phyloP scores from a whole-genome alignment of 2,329 filamentous ascomycete genomes.

The Fusarium mangiferae region DNA sequence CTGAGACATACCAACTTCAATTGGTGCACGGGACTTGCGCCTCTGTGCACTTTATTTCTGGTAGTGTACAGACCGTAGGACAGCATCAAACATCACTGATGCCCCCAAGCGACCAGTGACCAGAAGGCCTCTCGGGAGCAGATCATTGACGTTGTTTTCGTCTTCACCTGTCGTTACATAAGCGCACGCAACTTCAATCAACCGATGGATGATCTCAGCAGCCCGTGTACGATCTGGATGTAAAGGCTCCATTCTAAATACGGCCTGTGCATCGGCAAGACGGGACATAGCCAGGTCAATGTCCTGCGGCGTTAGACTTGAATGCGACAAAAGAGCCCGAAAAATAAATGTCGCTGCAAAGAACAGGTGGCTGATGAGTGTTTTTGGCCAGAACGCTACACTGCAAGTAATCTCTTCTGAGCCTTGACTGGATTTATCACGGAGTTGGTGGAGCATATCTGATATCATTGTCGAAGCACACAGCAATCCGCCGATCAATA shows the following conservation, averaged over 20 bases:
- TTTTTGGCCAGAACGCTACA: not conserved
- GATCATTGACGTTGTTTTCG: rapidly evolving
- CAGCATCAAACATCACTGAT: not conserved
- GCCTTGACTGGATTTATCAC: no score
- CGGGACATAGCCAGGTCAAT: not conserved
- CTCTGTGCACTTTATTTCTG: not conserved
- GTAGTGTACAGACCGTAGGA: not conserved
- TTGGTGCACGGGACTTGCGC: rapidly evolving
- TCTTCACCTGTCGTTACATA: rapidly evolving
- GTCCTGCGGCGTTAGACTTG: not conserved
- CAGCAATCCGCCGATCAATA: not conserved
- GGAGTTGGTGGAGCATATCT: not conserved
- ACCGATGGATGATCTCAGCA: not conserved
- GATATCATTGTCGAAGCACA: not conserved
- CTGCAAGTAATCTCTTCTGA: rapidly evolving
- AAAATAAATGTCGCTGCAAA: not conserved
- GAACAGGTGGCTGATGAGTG: not conserved
- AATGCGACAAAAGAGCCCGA: not conserved
- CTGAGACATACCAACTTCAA: no score
- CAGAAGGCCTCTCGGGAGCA: not conserved
- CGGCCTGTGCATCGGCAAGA: not conserved
- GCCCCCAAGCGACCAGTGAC: not conserved
- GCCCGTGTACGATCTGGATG: not conserved
- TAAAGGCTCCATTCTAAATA: not conserved
- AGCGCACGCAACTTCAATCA: not conserved